Evolutionary conservation across 2,329 filamentous ascomycete species (phyloP).

Genomic region (Pleurostoma richardsiae): DNA sequence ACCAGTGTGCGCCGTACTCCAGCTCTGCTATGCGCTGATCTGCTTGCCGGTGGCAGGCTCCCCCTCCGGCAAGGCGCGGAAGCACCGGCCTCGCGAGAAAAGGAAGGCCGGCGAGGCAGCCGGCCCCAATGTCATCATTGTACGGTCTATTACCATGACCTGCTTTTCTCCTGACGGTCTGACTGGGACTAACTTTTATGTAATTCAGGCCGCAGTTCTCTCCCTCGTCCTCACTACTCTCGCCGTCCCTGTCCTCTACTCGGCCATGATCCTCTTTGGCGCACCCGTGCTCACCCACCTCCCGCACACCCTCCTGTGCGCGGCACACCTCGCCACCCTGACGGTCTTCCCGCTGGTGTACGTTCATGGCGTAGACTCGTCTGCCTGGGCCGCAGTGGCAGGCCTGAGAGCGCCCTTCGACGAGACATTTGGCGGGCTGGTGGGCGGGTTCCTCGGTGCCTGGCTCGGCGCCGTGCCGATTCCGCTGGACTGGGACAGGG

Average conservation of each 20-base stretch:
- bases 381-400: constrained; percentile 66
- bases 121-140: constrained; percentile 39
- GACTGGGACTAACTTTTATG: too few species aligned
- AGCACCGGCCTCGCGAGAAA: constrained; percentile 49
- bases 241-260: constrained; percentile 58
- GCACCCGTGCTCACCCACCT: constrained; percentile 82
- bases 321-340: constrained; percentile 76
- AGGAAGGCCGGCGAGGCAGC: constrained; percentile 26
- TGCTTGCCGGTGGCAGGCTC: constrained; percentile 60
- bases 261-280: constrained; percentile 79
- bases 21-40: constrained; percentile 47
- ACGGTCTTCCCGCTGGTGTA: constrained; percentile 78
- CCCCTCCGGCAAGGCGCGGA: constrained; percentile 36
- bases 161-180: neutral
- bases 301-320: constrained; percentile 71
- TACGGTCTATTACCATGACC: constrained; percentile 24
- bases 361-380: constrained; percentile 70
- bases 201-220: constrained; percentile 35
- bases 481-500: constrained; percentile 95
- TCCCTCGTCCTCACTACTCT: constrained; percentile 59
- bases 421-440: constrained; percentile 73
- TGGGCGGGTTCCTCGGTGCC: constrained; percentile 76
- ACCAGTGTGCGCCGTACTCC: constrained; percentile 20
- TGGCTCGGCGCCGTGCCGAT: constrained; percentile 96
- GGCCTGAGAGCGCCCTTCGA: constrained; percentile 69